A percentile compares a stretch with the other conserved stretches of the same genome.
Evolutionary conservation across 768 basidiomycete species (phyloP).

Genomic region (Serendipita sp.): DNA sequence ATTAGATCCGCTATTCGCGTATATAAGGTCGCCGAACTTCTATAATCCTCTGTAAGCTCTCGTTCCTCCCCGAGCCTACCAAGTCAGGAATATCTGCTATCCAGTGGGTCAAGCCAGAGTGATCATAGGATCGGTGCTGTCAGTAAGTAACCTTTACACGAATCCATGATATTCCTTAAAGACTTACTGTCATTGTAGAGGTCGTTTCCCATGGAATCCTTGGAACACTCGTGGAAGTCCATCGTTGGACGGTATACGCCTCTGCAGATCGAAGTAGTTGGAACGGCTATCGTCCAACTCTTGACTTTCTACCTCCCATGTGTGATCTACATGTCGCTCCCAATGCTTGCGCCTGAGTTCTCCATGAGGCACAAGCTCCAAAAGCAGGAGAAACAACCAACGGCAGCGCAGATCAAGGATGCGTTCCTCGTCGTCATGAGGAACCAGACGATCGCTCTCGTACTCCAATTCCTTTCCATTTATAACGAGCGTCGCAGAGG

Average conservation of each 20-base stretch:
- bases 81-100: too few relatives aligned
- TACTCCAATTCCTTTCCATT: conserved; percentile 13
- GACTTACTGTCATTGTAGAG: too few relatives aligned
- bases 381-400: conserved; percentile 17
- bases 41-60: too few relatives aligned
- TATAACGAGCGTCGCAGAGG: conserved; percentile 1
- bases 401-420: conserved; percentile 14
- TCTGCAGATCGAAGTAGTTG: conserved; percentile 14
- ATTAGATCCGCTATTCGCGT: too few relatives aligned
- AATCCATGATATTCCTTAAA: too few relatives aligned
- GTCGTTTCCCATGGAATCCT: too few relatives aligned
- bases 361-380: conserved; percentile 18
- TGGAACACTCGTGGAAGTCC: not conserved
- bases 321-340: conserved; percentile 15
- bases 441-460: conserved; percentile 16
- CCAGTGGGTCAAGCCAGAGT: too few relatives aligned
- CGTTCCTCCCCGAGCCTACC: too few relatives aligned
- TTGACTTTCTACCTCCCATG: conserved; percentile 17
- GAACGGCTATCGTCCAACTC: conserved; percentile 15
- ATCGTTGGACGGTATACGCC: not conserved
- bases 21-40: too few relatives aligned
- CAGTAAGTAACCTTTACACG: too few relatives aligned
- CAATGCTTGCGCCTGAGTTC: conserved; percentile 15
- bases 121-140: too few relatives aligned
- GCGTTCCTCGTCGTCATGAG: conserved; percentile 15